A percentile compares a stretch with the other conserved stretches of the same genome.
These are phyloP conservation scores for Astragalus glycyphyllos DNA, from an alignment of 306 rosid genomes.

Conservation along the genomic window DNA sequence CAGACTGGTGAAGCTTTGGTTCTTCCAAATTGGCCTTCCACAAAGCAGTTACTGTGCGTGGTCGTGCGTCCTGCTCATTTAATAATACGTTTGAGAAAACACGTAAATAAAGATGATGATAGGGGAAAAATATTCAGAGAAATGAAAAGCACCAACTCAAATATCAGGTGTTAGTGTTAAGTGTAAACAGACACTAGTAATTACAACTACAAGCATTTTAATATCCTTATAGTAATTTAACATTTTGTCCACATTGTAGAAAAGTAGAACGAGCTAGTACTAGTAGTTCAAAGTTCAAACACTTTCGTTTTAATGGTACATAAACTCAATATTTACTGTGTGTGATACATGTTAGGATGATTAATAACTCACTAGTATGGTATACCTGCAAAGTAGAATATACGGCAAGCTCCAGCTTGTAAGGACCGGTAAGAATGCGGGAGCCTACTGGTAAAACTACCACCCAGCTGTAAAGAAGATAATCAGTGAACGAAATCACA, in stretches of 20 bases:
- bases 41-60: conserved; percentile 68
- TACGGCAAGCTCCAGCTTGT: conserved; percentile 94
- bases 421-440: conserved; percentile 68
- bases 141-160: conserved; percentile 30
- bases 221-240: conserved; percentile 20
- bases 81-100: conserved; percentile 32
- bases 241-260: background rate
- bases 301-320: conserved; percentile 23
- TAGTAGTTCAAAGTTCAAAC: background rate
- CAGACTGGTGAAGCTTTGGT: conserved; percentile 79
- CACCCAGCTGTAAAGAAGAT: conserved; percentile 80
- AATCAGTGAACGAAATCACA: conserved; percentile 37
- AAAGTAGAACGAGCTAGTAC: conserved; percentile 9
- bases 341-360: conserved; percentile 24
- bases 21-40: conserved; percentile 90
- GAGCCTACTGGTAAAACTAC: conserved; percentile 84
- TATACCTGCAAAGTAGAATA: conserved; percentile 85
- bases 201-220: conserved; percentile 4
- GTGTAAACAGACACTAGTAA: conserved; percentile 17
- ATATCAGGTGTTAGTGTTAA: background rate
- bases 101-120: conserved; percentile 31
- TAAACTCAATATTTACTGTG: conserved; percentile 6
- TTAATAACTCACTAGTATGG: background rate
- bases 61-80: conserved; percentile 80
- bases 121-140: conserved; percentile 17